Base-by-base conservation (phyloP, 495 filamentous ascomycete species). In the Sporormia fimetaria region DNA sequence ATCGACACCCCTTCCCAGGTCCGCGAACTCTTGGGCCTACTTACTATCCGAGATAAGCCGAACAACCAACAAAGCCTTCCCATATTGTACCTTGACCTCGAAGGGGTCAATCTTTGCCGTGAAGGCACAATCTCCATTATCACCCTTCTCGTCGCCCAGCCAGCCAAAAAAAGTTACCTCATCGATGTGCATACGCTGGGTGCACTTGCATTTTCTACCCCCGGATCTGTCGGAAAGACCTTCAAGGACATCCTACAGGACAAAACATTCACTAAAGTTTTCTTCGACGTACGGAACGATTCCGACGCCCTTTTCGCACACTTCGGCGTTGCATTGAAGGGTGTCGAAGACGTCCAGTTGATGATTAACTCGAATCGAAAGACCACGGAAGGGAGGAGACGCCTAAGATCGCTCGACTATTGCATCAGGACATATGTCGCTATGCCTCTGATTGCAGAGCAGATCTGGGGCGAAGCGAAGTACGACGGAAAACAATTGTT, bases 51-150 rank as follows among this genome's bases (percentile, higher is more conserved):
- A n/a, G n/a, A n/a, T n/a, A n/a, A n/a, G n/a, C n/a, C n/a, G n/a
- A n/a, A n/a, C n/a, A n/a, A n/a, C n/a, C n/a, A n/a, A n/a, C n/a
- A n/a, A n/a, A n/a, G n/a, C n/a, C n/a, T n/a, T n/a, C n/a, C n/a
- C n/a, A n/a, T n/a, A n/a, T n/a, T n/a, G n/a, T 76, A 69, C 53
- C 37, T 76, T 28, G 72, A 77, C 47, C 51, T 77, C 7, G 73
- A 76, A 57, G 75, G 74, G 6, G 56, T 65, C 10, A 49, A 60
- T 4, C 67, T 76, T 24, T 61, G 36, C 18, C 59, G 70, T 0
- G 31, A 69, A 7, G 70, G 74, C 24, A 61, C 59, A 11, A 55
- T 77, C 2, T 73, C 69, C 6, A 61, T 77, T 33, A 9, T 49
- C 30, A 48, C 44, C 3, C 41, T 78, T 0, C 53, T 63, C n/a